phyloP scores from a whole-genome alignment of 495 filamentous ascomycete species.

The Parathielavia appendiculata region DNA sequence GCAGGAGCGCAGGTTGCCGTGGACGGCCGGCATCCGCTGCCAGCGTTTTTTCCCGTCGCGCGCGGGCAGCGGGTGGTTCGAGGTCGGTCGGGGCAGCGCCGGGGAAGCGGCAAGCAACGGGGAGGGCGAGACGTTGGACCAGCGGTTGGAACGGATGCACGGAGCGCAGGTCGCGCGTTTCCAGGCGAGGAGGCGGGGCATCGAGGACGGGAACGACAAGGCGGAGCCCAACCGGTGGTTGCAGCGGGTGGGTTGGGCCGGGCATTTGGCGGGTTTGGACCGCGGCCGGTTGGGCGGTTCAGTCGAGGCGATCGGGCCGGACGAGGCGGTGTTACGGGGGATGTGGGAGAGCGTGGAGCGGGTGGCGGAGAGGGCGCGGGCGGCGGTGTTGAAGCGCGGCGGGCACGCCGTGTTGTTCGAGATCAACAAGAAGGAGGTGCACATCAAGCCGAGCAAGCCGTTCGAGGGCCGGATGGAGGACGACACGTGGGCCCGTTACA shows the following conservation, averaged over 20 bases:
- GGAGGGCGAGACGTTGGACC: neutral
- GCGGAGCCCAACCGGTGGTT: conserved; percentile 3
- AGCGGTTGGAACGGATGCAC: neutral
- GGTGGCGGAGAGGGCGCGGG: no score
- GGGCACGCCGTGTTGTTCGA: neutral
- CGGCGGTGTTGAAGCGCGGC: no score
- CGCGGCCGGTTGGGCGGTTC: neutral
- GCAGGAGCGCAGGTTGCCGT: neutral
- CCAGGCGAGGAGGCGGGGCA: neutral
- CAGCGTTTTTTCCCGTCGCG: neutral
- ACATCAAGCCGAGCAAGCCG: neutral
- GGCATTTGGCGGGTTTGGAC: neutral
- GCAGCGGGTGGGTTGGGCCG: conserved; percentile 1
- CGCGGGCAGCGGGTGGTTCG: neutral
- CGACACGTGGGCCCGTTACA: neutral
- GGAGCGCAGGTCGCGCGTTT: neutral
- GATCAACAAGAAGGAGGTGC: neutral
- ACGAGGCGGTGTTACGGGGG: conserved; percentile 2
- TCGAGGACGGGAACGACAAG: neutral
- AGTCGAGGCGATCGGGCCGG: conserved; percentile 1
- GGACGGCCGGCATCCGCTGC: neutral
- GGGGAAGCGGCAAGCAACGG: neutral
- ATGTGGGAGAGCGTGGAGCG: neutral
- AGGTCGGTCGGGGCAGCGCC: neutral
- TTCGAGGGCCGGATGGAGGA: neutral